A percentile compares a stretch with the other conserved stretches of the same genome.
Conservation (phyloP, 1,139 yeast species). For the Kurtzmaniella quercitrusa region DNA sequence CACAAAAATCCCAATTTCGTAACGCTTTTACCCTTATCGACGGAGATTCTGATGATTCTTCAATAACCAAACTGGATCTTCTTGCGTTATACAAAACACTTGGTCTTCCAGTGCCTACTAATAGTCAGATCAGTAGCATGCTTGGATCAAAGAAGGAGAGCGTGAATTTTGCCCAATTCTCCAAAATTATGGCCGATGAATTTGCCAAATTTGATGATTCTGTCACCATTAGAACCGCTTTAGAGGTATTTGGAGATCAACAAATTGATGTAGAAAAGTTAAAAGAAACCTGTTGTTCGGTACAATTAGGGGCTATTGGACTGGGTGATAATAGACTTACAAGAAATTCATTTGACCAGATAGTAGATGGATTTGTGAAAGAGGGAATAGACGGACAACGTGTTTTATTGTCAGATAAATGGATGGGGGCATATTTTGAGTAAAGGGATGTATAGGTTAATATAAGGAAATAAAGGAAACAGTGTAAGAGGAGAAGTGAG, state of each 20-base stretch:
- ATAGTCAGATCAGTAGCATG: conserved; percentile 47
- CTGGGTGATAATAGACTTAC: conserved; percentile 50
- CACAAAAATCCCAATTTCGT: conserved; percentile 40
- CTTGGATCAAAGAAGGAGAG: conserved; percentile 31
- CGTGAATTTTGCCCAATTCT: conserved; percentile 67
- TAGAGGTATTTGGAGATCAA: conserved; percentile 52
- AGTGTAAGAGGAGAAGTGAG: no score
- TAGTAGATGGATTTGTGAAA: conserved; percentile 54
- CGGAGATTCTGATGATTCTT: conserved; percentile 72
- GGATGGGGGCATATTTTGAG: conserved; percentile 54
- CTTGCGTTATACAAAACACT: conserved; percentile 48
- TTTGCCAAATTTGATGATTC: conserved; percentile 56
- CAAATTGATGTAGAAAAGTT: conserved; percentile 50
- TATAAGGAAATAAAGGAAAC: not conserved
- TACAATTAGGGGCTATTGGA: conserved; percentile 40
- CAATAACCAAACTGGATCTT: conserved; percentile 57
- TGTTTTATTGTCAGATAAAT: conserved; percentile 52
- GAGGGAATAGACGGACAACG: conserved; percentile 56
- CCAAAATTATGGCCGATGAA: conserved; percentile 62
- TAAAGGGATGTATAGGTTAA: conserved; percentile 12
- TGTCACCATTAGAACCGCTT: conserved; percentile 58
- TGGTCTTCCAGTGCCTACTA: conserved; percentile 40
- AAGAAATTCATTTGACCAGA: conserved; percentile 46
- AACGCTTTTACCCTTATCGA: conserved; percentile 66
- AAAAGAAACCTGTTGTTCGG: conserved; percentile 45